Percentiles rank a stretch among this genome's conserved stretches.
phyloP scores from a whole-genome alignment of 495 filamentous ascomycete genomes.

The Xylaria curta region DNA sequence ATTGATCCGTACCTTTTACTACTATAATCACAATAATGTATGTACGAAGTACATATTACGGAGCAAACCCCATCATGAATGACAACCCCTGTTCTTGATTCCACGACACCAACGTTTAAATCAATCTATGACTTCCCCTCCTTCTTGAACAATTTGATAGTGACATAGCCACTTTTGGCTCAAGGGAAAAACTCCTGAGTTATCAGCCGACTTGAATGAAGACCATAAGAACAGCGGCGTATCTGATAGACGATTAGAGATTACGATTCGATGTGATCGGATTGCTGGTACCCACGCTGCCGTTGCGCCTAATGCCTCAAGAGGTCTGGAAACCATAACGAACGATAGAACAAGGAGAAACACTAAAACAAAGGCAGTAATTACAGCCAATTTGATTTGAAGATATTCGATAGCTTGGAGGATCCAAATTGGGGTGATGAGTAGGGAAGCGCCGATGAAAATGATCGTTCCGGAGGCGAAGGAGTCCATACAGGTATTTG shows the following conservation, averaged over 20 bases:
- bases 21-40: no score
- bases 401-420: conserved; percentile 4
- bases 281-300: background rate
- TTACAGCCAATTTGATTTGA: conserved; percentile 1
- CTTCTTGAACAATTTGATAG: no score
- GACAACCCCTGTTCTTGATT: no score
- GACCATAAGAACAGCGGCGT: conserved; percentile 5
- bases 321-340: background rate
- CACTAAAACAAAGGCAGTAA: background rate
- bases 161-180: no score
- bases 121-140: no score
- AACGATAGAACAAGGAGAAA: conserved; percentile 7
- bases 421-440: background rate
- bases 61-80: no score
- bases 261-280: background rate
- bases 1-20: no score
- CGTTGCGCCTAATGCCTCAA: conserved; percentile 1
- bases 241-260: background rate
- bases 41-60: no score
- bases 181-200: no score
- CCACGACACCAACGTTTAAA: no score
- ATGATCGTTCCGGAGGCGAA: background rate
- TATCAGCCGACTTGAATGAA: background rate
- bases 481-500: background rate
- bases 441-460: background rate